Percentiles rank a stretch among this genome's conserved stretches.
Evolutionary conservation across 352 stramenopile genomes (phyloP).

Genomic region (Globisporangium cederbergense): DNA sequence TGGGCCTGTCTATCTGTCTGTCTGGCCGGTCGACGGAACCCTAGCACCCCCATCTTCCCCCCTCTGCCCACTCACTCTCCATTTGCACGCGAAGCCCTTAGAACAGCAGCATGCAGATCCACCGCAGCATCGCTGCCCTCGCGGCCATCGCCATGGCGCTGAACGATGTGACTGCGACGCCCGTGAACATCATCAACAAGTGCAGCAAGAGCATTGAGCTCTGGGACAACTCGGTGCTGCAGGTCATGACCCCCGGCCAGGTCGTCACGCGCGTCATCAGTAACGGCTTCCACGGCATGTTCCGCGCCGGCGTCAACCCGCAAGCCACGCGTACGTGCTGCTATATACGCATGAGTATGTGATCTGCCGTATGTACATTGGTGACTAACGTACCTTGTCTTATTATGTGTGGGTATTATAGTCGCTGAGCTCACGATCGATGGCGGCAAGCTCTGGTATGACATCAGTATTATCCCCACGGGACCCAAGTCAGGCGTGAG

Average conservation of each 20-base stretch:
- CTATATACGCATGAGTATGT: background rate
- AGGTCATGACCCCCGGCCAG: conserved; percentile 8
- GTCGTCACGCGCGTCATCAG: conserved; percentile 9
- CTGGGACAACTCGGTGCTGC: conserved; percentile 16
- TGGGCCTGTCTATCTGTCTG: background rate
- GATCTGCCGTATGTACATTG: background rate
- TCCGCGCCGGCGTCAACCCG: conserved; percentile 13
- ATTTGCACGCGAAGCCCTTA: conserved; percentile 3
- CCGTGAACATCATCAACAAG: conserved; percentile 17
- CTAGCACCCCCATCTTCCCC: background rate
- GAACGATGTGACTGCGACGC: background rate
- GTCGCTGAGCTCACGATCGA: conserved; percentile 41
- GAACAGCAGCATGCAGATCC: conserved; percentile 5
- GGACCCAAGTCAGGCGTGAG: conserved; percentile 19
- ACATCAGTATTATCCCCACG: conserved; percentile 54
- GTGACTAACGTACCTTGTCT: background rate
- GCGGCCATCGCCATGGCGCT: background rate
- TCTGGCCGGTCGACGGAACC: background rate
- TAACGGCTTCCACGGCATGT: conserved; percentile 17
- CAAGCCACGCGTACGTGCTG: conserved; percentile 20
- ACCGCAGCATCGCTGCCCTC: background rate
- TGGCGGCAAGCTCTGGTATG: conserved; percentile 35
- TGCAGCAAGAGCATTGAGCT: conserved; percentile 19
- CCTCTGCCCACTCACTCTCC: conserved; percentile 4
- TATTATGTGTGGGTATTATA: conserved; percentile 15